phyloP scores from a whole-genome alignment of 768 basidiomycete species.

The Gloeostereum incarnatum region DNA sequence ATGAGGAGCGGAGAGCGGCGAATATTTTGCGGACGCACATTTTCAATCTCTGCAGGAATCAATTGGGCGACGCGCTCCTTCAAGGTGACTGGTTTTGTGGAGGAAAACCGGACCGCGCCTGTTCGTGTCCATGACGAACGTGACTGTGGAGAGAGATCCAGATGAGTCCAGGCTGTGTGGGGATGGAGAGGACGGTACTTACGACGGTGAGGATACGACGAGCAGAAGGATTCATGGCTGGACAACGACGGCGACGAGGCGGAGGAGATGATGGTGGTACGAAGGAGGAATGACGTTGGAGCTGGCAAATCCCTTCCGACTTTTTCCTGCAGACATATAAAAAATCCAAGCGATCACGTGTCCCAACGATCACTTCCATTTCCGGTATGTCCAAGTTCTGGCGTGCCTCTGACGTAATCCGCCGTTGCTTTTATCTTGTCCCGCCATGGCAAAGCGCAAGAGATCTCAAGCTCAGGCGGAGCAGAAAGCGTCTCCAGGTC shows the following conservation, averaged over 20 bases:
- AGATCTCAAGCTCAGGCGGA: conserved; percentile 11
- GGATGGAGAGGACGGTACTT: conserved; percentile 12
- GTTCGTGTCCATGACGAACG: conserved; percentile 29
- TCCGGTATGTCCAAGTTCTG: too few species aligned
- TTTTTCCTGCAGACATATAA: conserved; percentile 1
- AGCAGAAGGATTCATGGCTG: too few species aligned
- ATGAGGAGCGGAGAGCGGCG: neutral
- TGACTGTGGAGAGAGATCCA: conserved; percentile 26
- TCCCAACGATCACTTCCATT: neutral
- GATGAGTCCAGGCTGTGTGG: neutral
- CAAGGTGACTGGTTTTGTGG: conserved; percentile 69
- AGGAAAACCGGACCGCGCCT: conserved; percentile 51
- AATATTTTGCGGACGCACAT: conserved; percentile 33
- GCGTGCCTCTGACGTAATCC: too few species aligned
- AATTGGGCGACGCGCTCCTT: conserved; percentile 92
- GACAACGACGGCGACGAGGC: too few species aligned
- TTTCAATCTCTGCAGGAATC: conserved; percentile 81
- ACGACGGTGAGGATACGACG: conserved; percentile 28
- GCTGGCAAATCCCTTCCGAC: conserved; percentile 1
- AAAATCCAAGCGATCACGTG: neutral
- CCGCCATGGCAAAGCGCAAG: conserved; percentile 25
- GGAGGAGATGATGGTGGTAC: conserved; percentile 32
- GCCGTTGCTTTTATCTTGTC: conserved; percentile 2
- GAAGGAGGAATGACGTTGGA: neutral
- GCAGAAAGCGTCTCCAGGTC: conserved; percentile 8